A percentile compares a stretch with the other conserved stretches of the same genome.
Conservation (phyloP, 169 alveolate genomes). For the Cryptosporidium meleagridis region DNA sequence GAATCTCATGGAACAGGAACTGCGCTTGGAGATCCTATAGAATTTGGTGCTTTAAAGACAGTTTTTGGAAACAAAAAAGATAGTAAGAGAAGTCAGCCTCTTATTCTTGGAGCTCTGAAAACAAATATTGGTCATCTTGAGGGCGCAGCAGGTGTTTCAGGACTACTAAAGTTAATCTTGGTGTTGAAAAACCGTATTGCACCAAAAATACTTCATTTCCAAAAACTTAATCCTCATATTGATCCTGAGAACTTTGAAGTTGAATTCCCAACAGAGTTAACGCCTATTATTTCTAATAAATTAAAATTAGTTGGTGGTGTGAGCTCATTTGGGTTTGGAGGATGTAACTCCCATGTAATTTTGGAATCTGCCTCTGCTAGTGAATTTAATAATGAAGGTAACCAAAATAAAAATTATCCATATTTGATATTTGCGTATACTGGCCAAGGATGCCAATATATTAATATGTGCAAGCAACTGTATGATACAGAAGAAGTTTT, state of each 20-base stretch:
- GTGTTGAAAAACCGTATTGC: slow-evolving; percentile 76
- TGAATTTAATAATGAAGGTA: not conserved
- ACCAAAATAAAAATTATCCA: not conserved
- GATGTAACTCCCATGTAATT: slow-evolving; percentile 83
- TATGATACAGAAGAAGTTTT: slow-evolving; percentile 80
- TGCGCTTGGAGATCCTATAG: slow-evolving; percentile 83
- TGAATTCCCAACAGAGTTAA: slow-evolving; percentile 75
- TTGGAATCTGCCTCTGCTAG: slow-evolving; percentile 32
- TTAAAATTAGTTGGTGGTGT: slow-evolving; percentile 77
- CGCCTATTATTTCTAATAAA: slow-evolving; percentile 48
- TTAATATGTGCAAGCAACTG: slow-evolving; percentile 56
- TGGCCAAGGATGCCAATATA: slow-evolving; percentile 77
- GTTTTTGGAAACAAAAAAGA: slow-evolving; percentile 78
- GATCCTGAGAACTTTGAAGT: slow-evolving; percentile 79
- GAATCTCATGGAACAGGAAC: slow-evolving; percentile 87
- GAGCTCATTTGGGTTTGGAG: slow-evolving; percentile 84
- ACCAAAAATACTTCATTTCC: slow-evolving; percentile 84
- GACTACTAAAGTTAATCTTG: slow-evolving; percentile 79
- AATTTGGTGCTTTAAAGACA: slow-evolving; percentile 79
- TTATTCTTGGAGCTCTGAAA: slow-evolving; percentile 84
- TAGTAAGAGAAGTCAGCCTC: slow-evolving; percentile 76
- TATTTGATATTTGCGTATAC: slow-evolving; percentile 77
- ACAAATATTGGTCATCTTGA: slow-evolving; percentile 86
- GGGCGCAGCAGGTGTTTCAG: slow-evolving; percentile 86
- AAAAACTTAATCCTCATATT: slow-evolving; percentile 83